Conservation (phyloP, 768 basidiomycete genomes). For the Cystofilobasidium ferigula region DNA sequence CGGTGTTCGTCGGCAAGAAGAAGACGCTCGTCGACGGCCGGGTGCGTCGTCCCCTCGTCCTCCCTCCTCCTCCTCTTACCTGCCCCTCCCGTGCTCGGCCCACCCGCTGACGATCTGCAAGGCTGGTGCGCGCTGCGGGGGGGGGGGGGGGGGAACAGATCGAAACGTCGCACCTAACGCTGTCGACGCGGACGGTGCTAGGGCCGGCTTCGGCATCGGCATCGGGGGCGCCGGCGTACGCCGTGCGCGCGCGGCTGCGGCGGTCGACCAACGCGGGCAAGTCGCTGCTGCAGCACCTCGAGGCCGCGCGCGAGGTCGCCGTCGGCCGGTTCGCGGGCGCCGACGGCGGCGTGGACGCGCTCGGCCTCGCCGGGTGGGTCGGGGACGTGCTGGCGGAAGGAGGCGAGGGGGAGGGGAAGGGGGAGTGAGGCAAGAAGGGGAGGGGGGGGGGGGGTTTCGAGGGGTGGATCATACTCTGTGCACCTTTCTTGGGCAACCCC, state of each 20-base stretch:
- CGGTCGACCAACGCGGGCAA: conserved; percentile 78
- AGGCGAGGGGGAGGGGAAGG: not conserved
- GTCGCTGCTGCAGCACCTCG: conserved; percentile 59
- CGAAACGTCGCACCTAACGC: conserved; percentile 17
- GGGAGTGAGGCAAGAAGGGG: not conserved
- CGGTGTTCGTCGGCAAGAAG: conserved; percentile 77
- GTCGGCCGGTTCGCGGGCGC: conserved; percentile 66
- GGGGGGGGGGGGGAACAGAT: too few species aligned
- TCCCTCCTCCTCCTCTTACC: not conserved
- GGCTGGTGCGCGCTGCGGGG: too few species aligned
- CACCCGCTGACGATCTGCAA: too few species aligned
- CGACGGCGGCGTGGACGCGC: conserved; percentile 65
- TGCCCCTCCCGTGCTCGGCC: not conserved
- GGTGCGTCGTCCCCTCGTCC: conserved; percentile 43
- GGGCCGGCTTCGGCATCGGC: conserved; percentile 37
- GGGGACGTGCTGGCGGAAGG: conserved; percentile 39
- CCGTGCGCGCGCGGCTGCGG: conserved; percentile 49
- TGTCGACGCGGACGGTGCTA: conserved; percentile 8
- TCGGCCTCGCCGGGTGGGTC: conserved; percentile 65
- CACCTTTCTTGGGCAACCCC: too few species aligned
- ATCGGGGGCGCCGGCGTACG: conserved; percentile 66
- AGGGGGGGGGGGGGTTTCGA: too few species aligned
- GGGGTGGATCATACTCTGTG: too few species aligned
- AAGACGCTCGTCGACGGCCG: conserved; percentile 68
- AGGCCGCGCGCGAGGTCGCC: conserved; percentile 50